Evolutionary conservation across 345 rosid genomes (phyloP).

Genomic region (Mallotus nudiflorus): DNA sequence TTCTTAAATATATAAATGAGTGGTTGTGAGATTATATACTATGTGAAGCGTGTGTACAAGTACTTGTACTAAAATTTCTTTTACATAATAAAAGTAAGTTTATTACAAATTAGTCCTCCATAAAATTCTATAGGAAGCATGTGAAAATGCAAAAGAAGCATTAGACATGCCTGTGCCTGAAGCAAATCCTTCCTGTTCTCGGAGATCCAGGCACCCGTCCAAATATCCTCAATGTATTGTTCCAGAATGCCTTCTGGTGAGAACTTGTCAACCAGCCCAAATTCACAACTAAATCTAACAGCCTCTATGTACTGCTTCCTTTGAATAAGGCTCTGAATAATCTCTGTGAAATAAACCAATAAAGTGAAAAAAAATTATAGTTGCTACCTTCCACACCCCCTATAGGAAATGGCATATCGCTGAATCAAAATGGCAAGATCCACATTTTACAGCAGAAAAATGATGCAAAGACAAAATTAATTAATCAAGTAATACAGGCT

Average conservation of each 20-base stretch:
- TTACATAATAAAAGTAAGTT: too few relatives aligned
- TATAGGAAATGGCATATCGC: neutral
- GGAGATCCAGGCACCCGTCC: neutral
- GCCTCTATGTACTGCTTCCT: slow-evolving; percentile 11
- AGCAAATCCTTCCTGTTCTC: neutral
- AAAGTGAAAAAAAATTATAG: neutral
- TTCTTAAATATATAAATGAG: too few relatives aligned
- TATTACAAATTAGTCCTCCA: too few relatives aligned
- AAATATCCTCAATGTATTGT: slow-evolving; percentile 10
- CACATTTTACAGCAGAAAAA: neutral
- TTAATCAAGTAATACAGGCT: too few relatives aligned
- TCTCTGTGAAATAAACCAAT: slow-evolving; percentile 27
- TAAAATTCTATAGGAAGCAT: too few relatives aligned
- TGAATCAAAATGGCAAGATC: neutral
- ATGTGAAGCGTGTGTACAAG: too few relatives aligned
- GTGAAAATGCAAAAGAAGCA: too few relatives aligned
- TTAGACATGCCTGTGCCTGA: slow-evolving; percentile 13
- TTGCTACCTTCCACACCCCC: neutral
- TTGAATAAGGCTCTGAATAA: slow-evolving; percentile 25
- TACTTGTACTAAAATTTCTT: too few relatives aligned
- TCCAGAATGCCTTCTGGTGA: slow-evolving; percentile 23
- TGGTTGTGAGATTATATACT: too few relatives aligned
- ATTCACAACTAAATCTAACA: neutral
- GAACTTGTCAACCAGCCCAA: neutral
- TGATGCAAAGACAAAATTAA: too few relatives aligned